Evolutionary conservation across 2,329 filamentous ascomycete genomes (phyloP), one percentile per base, ranked within the genome.

Genomic region (Elsinoe perseae): DNA sequence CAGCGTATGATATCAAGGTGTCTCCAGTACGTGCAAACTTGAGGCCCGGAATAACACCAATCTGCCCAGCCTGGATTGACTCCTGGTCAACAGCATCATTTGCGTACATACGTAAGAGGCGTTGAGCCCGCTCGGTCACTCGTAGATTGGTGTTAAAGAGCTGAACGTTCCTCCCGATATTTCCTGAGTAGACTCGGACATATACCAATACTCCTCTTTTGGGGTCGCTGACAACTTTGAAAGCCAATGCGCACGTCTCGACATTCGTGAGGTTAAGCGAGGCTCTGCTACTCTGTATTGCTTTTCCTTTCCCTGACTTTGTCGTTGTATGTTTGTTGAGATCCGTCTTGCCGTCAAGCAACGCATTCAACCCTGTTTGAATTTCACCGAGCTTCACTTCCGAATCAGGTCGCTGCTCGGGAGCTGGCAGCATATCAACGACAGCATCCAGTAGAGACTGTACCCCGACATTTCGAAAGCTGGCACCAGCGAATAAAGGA

Each of bases 21-120:
- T 98, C 93, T 1, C 93, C 93, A 1, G 93, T 98, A 34, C 93
- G 81, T n/a, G 92, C 86, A 64, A 86, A 81, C 68, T 95, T 96
- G 16, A 97, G 79, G 0, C 92, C 93, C 12, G 87, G 85, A 52
- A 98, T 85, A 3, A 95, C 93, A 28, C 93, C 93, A 59, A 98
- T 98, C 67, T 97, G 91, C 0, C 93, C 93, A 0, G 89, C 83
- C 2, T 82, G 77, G 34, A 98, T 86, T 25, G 84, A 81, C 18
- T 85, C 81, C 20, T 97, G 85, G 61, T 96, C 90, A 14, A 95
- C 81, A 0, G 91, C 86, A 66, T 95, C 88, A 32, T 85, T 85
- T 52, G 89, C 93, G 59, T 93, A 95, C 75, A 97, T 95, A 62
- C 91, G 90, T 56, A 96, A 75, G 32, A 97, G 80, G 2, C 86